Evolutionary conservation across 2,329 filamentous ascomycete species (phyloP).

Genomic region (Fusarium tricinctum): DNA sequence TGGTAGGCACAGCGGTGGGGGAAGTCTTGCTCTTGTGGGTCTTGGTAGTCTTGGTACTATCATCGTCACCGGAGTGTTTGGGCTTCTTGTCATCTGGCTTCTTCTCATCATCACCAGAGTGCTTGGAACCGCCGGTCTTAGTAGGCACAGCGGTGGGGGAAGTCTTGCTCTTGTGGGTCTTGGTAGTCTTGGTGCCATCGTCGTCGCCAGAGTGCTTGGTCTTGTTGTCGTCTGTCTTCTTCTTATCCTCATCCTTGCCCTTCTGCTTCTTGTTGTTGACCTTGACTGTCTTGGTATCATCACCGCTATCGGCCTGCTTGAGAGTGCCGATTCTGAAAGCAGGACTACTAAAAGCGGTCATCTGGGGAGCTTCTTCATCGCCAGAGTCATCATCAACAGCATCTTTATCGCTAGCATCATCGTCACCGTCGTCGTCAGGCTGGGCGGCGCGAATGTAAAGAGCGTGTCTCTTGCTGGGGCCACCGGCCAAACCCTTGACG

Average conservation of each 20-base stretch:
- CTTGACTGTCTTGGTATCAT: constrained; percentile 12
- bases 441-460: neutral
- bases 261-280: constrained; percentile 14
- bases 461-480: neutral
- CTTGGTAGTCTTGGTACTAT: neutral
- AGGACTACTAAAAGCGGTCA: neutral
- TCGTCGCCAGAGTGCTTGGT: neutral
- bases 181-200: neutral
- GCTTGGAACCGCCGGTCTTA: neutral
- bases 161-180: no score
- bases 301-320: neutral
- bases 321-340: neutral
- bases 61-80: neutral
- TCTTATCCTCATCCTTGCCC: constrained; percentile 2
- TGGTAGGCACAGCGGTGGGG: neutral
- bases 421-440: neutral
- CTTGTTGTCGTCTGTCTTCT: neutral
- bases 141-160: no score
- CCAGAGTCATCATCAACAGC: neutral
- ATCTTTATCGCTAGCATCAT: neutral
- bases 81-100: neutral
- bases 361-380: neutral
- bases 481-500: neutral
- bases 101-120: neutral
- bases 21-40: neutral